These are phyloP conservation scores for Chionographis japonica DNA, from an alignment of 106 monocot genomes.

Conservation along the genomic window DNA sequence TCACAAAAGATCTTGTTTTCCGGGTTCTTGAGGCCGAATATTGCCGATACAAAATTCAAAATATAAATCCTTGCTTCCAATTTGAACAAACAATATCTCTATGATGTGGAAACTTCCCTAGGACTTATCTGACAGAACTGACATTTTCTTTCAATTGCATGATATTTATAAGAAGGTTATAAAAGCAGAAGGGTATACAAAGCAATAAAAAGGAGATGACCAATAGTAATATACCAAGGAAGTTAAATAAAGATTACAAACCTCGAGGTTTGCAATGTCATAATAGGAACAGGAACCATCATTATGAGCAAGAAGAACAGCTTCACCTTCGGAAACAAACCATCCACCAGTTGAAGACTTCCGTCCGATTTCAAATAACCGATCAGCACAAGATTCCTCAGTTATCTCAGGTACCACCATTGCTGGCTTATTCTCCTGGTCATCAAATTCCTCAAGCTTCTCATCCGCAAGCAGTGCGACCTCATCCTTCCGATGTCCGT, in stretches of 20 bases:
- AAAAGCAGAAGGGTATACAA: too few relatives aligned
- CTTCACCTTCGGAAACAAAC: slow-evolving; percentile 99
- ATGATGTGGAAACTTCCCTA: too few relatives aligned
- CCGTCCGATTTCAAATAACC: slow-evolving; percentile 56
- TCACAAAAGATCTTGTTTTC: too few relatives aligned
- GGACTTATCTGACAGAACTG: too few relatives aligned
- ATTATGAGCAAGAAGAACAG: slow-evolving; percentile 81
- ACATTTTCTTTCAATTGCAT: too few relatives aligned
- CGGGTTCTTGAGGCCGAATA: too few relatives aligned
- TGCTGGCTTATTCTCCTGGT: slow-evolving; percentile 50
- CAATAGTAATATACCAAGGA: too few relatives aligned
- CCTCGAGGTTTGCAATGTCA: slow-evolving; percentile 87
- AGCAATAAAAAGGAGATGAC: too few relatives aligned
- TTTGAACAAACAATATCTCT: too few relatives aligned
- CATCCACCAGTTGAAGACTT: slow-evolving; percentile 87
- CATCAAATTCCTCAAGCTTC: slow-evolving; percentile 69
- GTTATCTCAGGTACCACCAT: slow-evolving; percentile 31
- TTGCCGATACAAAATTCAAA: too few relatives aligned
- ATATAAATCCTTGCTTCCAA: too few relatives aligned
- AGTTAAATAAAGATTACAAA: slow-evolving; percentile 6
- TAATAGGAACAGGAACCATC: slow-evolving; percentile 90
- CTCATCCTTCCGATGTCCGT: slow-evolving; percentile 14
- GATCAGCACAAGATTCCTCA: slow-evolving; percentile 35
- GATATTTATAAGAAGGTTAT: too few relatives aligned
- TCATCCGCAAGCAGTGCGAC: slow-evolving; percentile 39